Conservation (phyloP, 1,284 basidiomycete genomes). For the Ganoderma lucidum region DNA sequence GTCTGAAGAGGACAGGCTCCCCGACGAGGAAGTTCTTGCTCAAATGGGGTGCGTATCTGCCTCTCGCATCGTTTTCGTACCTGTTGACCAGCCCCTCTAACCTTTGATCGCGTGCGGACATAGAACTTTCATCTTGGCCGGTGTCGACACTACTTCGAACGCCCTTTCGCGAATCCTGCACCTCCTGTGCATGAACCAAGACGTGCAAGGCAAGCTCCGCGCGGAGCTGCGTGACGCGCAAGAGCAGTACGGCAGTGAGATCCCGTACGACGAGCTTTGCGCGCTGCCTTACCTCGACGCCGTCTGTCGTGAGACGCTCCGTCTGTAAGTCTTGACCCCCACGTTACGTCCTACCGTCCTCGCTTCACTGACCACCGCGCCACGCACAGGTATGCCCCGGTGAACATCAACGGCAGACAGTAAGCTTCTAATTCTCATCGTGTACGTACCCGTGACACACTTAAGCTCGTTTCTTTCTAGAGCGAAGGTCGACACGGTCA, state of each 20-base stretch:
- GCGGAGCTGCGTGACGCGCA: slow-evolving; percentile 34
- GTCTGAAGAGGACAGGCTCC: slow-evolving; percentile 36
- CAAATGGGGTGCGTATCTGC: slow-evolving; percentile 42
- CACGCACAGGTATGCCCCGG: not conserved
- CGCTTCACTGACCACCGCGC: not conserved
- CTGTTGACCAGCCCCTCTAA: not conserved
- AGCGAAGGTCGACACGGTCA: slow-evolving; percentile 26
- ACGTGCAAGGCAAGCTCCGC: slow-evolving; percentile 28
- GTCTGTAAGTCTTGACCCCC: slow-evolving; percentile 15
- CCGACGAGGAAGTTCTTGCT: slow-evolving; percentile 41
- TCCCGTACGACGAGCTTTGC: slow-evolving; percentile 41
- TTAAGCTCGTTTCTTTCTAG: slow-evolving; percentile 14
- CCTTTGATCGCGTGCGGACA: not conserved
- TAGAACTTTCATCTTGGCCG: slow-evolving; percentile 39
- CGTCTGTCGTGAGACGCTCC: slow-evolving; percentile 42
- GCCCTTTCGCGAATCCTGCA: slow-evolving; percentile 40
- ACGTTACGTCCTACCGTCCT: not conserved
- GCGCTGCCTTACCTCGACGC: slow-evolving; percentile 43
- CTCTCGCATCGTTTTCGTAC: not conserved
- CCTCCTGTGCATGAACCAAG: slow-evolving; percentile 19
- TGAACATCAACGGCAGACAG: not conserved
- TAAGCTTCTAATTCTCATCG: not conserved
- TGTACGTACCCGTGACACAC: not conserved
- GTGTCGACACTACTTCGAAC: slow-evolving; percentile 39
- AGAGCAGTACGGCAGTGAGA: slow-evolving; percentile 20